Conservation (phyloP, 169 alveolate species). For the Plasmodium coatneyi region DNA sequence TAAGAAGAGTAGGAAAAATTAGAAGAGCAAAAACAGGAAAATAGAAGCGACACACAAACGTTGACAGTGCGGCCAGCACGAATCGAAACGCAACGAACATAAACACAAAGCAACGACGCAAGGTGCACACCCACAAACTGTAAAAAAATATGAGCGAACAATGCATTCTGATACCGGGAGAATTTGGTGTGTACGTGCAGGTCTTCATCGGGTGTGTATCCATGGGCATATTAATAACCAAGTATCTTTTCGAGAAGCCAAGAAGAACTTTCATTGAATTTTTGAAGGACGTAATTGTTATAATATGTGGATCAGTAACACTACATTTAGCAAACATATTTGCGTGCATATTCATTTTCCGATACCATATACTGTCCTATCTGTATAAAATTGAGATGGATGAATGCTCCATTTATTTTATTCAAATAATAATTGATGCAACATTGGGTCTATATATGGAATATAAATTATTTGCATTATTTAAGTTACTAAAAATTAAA, state of each 20-base stretch:
- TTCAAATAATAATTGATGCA: slow-evolving; percentile 83
- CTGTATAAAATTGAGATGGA: slow-evolving; percentile 62
- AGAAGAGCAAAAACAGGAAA: background rate
- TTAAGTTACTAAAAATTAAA: slow-evolving; percentile 32
- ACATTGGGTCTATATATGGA: slow-evolving; percentile 82
- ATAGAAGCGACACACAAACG: background rate
- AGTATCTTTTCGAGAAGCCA: slow-evolving; percentile 81
- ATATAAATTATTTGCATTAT: slow-evolving; percentile 65
- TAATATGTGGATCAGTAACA: slow-evolving; percentile 82
- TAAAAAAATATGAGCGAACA: slow-evolving; percentile 6
- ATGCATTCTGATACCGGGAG: slow-evolving; percentile 85
- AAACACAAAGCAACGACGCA: background rate
- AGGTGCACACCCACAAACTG: background rate
- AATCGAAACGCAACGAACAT: background rate
- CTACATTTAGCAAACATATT: slow-evolving; percentile 82
- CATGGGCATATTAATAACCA: slow-evolving; percentile 77
- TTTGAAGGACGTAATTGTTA: slow-evolving; percentile 77
- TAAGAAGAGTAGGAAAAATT: background rate
- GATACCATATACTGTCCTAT: slow-evolving; percentile 15
- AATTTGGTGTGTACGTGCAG: slow-evolving; percentile 84
- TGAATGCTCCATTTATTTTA: slow-evolving; percentile 84
- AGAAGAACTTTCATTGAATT: slow-evolving; percentile 78
- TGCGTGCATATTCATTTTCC: slow-evolving; percentile 77
- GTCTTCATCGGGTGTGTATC: slow-evolving; percentile 77
- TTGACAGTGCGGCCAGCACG: background rate